Evolutionary conservation across 179 eudicot genomes (phyloP), one percentile per base, ranked within the genome.

Genomic region (Beta lomatogona): DNA sequence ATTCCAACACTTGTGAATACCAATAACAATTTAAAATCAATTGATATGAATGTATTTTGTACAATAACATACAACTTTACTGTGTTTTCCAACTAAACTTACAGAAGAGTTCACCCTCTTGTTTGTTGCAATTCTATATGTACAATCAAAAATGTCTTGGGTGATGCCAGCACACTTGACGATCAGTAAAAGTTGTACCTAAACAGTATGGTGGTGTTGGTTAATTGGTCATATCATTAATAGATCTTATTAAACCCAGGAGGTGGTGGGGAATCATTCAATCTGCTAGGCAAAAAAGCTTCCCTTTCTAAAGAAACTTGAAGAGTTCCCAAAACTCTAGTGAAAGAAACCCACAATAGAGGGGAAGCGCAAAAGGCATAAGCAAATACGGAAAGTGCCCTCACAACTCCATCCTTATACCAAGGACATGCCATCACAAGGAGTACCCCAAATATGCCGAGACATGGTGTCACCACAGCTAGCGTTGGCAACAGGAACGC

Each of bases 371-470:
- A 92, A 48, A 90, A 90, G 0, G 96, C 97, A 45, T 94, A 96
- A 9, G 74, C 90, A 61, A 91, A 90, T 12, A 91, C 87, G 1
- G 89, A 79, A 12, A 94, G 84, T 9, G 93, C 96, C 81, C 98
- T 90, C 45, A 90, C 88, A 28, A 94, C 88, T 14, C 99, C 99
- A 14, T 93, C 91, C 1, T 79, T 70, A 78, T 96, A 92, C 93
- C 96, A 91, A 61, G 99, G 98, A 57, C 71, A 85, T 13, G 96
- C 96, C 99, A 96, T 91, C 22, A 91, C 92, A 15, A 89, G 25
- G 36, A 96, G 98, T 15, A 82, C 78, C 21, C 97, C 98, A 7
- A 93, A 73, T 76, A 91, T 89, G 4, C 89, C 98, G 0, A 94
- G 44, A 84, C 93, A 91, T 0, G 97, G 99, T 4, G 81, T 75